Base-by-base conservation (phyloP, 1,139 yeast genomes). In the Sugiyamaella xylanicola region DNA sequence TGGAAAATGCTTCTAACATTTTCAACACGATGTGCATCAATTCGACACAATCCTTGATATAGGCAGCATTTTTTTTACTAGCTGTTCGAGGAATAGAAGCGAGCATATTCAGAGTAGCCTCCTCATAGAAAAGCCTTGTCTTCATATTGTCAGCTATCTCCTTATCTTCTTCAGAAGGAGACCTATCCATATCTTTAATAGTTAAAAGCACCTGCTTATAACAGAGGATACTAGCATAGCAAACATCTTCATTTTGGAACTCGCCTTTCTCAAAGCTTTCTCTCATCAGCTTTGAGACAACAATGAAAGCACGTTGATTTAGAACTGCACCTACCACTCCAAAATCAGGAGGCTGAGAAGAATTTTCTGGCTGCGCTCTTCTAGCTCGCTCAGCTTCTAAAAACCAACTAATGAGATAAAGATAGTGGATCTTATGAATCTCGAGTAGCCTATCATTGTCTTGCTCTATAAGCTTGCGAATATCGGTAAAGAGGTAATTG, bases 361-460 rank as follows among this genome's bases (percentile, higher is more conserved):
- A 56, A 8, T 42, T 44, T 1, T 41, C 21, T 21, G 47, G 57
- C 36, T 58, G 59, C 17, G 35, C 45, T n/a, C 32, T 25, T 48
- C 56, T 60, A 49, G 53, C 32, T 51, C 57, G 39, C 53, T 70
- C 76, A 2, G 72, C 74, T 15, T 65, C 77, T 32, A 83, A 65
- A 64, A 90, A 87, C 97, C 97, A 93, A 0, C 91, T 77, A 8
- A 81, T 74, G 3, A 89, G 74, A 58, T 82, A 76, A 54, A 88
- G 79, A 68, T 80, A 91, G 52, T 83, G 82, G 54, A 75, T 68
- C 51, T 70, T 71, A 52, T 76, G 76, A 8, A 68, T 63, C 2
- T 59, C 67, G 9, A 69, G 66, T 27, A 70, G 67, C 19, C 68
- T 64, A 19, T 69, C 65, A 15, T 65, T 72, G 47, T 77, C 82